These are phyloP conservation scores for Anethum foeniculum DNA, from an alignment of 140 eudicot genomes.

Conservation along the genomic window DNA sequence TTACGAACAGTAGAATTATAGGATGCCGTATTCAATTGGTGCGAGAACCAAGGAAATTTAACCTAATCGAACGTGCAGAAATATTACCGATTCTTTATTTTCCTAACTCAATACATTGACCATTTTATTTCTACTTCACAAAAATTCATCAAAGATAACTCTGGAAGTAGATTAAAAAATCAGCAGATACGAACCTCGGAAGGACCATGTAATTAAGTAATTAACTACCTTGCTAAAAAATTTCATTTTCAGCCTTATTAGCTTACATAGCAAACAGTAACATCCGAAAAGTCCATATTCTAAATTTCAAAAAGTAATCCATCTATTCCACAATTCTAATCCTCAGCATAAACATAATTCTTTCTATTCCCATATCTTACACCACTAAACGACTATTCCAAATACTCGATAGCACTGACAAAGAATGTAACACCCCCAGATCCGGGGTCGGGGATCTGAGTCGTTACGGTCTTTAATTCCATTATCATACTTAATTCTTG, in stretches of 20 bases:
- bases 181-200: not conserved
- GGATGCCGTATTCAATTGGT: not conserved
- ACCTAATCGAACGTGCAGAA: not conserved
- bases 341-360: too few species aligned
- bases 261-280: not conserved
- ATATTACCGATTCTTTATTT: not conserved
- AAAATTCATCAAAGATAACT: not conserved
- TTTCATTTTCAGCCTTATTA: not conserved
- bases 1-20: not conserved
- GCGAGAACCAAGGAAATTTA: not conserved
- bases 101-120: not conserved
- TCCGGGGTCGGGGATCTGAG: too few species aligned
- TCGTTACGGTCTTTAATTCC: too few species aligned
- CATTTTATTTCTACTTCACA: too few species aligned
- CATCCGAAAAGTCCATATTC: not conserved
- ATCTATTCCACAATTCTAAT: too few species aligned
- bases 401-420: not conserved
- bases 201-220: not conserved
- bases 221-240: not conserved
- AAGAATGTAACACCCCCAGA: too few species aligned
- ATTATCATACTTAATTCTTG: too few species aligned
- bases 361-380: not conserved
- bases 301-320: too few species aligned
- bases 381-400: not conserved
- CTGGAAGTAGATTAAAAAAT: not conserved